A percentile compares a stretch with the other conserved stretches of the same genome.
These are phyloP conservation scores for Citrus mangshanensis DNA, from an alignment of 345 rosid species.

Conservation along the genomic window DNA sequence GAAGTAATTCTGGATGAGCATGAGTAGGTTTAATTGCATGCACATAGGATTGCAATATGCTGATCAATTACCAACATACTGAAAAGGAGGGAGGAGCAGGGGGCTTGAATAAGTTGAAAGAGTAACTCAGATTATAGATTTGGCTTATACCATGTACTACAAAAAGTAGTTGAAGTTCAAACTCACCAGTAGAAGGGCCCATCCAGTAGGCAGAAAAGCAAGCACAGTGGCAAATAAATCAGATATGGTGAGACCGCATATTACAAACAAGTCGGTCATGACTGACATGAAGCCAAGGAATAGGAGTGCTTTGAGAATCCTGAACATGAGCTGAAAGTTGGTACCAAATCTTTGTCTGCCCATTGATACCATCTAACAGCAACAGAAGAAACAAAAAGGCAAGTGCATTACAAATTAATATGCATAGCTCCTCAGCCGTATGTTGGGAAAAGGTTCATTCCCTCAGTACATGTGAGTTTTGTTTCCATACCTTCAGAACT, in stretches of 20 bases:
- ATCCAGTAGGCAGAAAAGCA: conserved; percentile 85
- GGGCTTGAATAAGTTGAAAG: not conserved
- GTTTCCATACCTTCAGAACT: conserved; percentile 67
- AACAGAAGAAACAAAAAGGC: not conserved
- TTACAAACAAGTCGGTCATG: conserved; percentile 80
- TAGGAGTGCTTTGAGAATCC: conserved; percentile 92
- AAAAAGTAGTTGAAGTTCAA: not conserved
- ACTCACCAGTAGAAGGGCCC: conserved; percentile 92
- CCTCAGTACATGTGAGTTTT: not conserved
- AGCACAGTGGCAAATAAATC: conserved; percentile 75
- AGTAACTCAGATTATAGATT: not conserved
- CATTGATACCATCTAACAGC: conserved; percentile 70
- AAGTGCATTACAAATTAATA: conserved; percentile 2
- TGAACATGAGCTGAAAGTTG: conserved; percentile 85
- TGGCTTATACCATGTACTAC: not conserved
- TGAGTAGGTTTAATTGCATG: not conserved
- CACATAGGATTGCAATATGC: not conserved
- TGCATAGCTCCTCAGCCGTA: not conserved
- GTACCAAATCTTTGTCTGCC: conserved; percentile 76
- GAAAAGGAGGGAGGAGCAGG: not conserved
- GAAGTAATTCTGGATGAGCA: not conserved
- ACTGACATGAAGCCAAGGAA: conserved; percentile 84
- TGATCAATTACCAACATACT: not conserved
- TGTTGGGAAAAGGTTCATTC: not conserved
- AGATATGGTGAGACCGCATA: conserved; percentile 52